Base-by-base conservation (phyloP, 495 filamentous ascomycete genomes). In the Aspergillus sclerotioniger region DNA sequence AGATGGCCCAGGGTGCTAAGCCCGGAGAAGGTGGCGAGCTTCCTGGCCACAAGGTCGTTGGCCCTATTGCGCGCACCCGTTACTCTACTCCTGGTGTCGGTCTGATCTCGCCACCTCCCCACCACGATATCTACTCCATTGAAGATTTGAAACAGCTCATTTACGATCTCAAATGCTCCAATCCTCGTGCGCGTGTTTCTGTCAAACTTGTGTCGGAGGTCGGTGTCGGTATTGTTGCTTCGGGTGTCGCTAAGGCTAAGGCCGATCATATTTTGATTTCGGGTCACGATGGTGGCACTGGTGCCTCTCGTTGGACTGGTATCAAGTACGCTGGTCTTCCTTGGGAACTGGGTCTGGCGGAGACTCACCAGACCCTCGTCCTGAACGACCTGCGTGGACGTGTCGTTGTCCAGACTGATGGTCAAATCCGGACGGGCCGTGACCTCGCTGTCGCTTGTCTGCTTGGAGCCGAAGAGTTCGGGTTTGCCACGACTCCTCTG, bases 1-100 rank as follows among this genome's bases (percentile, higher is more conserved):
- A 99, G 83, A 99, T 99, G 94, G 94, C 94, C 9, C 94, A 99
- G 76, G 94, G 94, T 66, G 94, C 94, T 52, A 99, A 99, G 83
- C 94, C 94, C 60, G 94, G 94, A 68, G 94, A 99, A 74, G 94
- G 94, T 79, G 94, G 94, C 82, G 94, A 99, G 71, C 84, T 99
- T 60, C 94, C 94, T 32, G 94, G 94, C 29, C 92, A 98, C 80
- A 99, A 99, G 77, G 95, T 99, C 7, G 95, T 96, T 25, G 90
- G 91, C 62, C 89, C 95, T 29, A 99, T 99, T 67, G 94, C 92
- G 57, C 90, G 88, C 62, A 99, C 94, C 37, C 88, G 94, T 60
- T 93, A 98, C 78, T 99, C 94, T n/a, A 99, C 94, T 1, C 93
- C 94, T 54, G 94, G 94, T 70, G 94, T 99, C 63, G 94, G 94